These are phyloP conservation scores for Tulasnella sp. DNA, from an alignment of 768 basidiomycete species.

Conservation along the genomic window DNA sequence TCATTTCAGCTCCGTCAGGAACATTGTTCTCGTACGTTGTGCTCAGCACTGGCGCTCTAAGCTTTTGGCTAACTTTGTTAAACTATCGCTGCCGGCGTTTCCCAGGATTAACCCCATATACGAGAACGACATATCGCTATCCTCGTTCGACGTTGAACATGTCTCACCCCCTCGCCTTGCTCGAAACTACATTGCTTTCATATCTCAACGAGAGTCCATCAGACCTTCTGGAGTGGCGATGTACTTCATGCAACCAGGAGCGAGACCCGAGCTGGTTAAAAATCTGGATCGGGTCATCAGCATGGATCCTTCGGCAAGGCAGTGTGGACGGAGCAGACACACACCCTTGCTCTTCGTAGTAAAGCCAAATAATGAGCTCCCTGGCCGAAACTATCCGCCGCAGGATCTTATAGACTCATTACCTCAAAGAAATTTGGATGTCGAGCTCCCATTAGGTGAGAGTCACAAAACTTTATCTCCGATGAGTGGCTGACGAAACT, in stretches of 20 bases:
- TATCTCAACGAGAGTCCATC: neutral
- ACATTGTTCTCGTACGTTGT: neutral
- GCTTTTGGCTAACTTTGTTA: neutral
- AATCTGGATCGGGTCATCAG: too few relatives aligned
- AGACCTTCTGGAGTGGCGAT: neutral
- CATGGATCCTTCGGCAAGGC: too few relatives aligned
- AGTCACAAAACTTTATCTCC: neutral
- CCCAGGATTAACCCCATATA: neutral
- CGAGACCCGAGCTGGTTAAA: too few relatives aligned
- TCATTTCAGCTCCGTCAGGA: neutral
- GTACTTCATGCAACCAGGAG: neutral
- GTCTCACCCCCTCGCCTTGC: neutral
- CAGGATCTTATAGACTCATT: neutral
- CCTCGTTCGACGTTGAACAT: neutral
- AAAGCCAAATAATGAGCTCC: neutral
- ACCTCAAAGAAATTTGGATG: neutral
- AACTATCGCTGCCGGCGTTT: neutral
- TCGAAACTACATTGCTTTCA: slow-evolving; percentile 5
- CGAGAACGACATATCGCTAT: neutral
- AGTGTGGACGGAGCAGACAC: neutral
- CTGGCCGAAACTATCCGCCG: neutral
- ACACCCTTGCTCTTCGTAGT: neutral
- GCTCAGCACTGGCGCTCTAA: neutral
- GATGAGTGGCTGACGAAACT: neutral
- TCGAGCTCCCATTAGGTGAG: neutral